Evolutionary conservation across 116 monocot genomes (phyloP).

Genomic region (Dioscorea cayenensis): DNA sequence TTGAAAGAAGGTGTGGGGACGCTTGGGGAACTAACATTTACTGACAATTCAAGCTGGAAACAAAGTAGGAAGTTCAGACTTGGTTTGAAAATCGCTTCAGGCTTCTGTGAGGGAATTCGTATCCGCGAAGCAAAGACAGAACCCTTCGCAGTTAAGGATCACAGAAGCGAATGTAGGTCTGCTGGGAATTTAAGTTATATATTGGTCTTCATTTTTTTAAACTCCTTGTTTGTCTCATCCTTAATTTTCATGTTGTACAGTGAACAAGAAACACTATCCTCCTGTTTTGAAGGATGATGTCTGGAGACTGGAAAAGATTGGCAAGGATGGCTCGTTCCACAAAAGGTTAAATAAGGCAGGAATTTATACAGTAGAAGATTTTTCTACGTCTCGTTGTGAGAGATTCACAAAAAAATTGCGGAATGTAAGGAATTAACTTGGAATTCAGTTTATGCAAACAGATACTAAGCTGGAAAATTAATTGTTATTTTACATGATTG

Average conservation of each 20-base stretch:
- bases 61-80: constrained; percentile 82
- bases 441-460: not conserved
- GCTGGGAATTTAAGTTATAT: not conserved
- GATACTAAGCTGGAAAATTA: not conserved
- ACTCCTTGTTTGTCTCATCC: not conserved
- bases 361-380: constrained; percentile 74
- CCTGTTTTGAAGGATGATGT: constrained; percentile 81
- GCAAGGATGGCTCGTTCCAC: constrained; percentile 94
- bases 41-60: constrained; percentile 97
- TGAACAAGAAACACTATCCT: constrained; percentile 94
- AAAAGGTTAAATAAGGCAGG: constrained; percentile 61
- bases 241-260: constrained; percentile 23
- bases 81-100: constrained; percentile 57
- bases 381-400: constrained; percentile 69
- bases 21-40: constrained; percentile 80
- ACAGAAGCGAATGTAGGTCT: constrained; percentile 70
- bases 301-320: constrained; percentile 96
- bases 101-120: constrained; percentile 54
- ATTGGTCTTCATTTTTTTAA: not conserved
- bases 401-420: constrained; percentile 60
- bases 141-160: constrained; percentile 79
- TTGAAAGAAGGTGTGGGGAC: constrained; percentile 95
- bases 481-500: constrained; percentile 2
- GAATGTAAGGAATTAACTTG: constrained; percentile 32
- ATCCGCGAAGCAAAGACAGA: constrained; percentile 75